Percentiles rank a stretch among this genome's conserved stretches.
Evolutionary conservation across 1,139 yeast genomes (phyloP).

Genomic region (Saccharomyces hybrid): DNA sequence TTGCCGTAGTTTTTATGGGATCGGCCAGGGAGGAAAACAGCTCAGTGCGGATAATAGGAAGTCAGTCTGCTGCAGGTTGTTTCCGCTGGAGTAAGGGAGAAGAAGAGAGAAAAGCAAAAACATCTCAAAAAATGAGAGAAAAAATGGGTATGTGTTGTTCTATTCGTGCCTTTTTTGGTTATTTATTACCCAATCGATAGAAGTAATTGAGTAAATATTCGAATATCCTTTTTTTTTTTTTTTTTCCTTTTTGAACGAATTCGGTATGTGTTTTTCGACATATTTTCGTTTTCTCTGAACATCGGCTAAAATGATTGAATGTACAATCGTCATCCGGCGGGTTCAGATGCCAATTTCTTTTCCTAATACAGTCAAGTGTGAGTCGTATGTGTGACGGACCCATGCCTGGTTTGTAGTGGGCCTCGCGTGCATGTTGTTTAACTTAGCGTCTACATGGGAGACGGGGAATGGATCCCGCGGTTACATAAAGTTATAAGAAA

Average conservation of each 20-base stretch:
- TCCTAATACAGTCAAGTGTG: not conserved
- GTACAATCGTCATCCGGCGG: not conserved
- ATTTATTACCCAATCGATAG: not conserved
- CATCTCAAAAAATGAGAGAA: not conserved
- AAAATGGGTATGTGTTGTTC: not conserved
- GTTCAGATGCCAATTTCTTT: not conserved
- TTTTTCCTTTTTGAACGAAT: not conserved
- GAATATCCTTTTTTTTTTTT: not conserved
- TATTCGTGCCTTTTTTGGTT: not conserved
- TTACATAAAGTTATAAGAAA: too few relatives aligned
- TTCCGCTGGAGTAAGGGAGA: not conserved
- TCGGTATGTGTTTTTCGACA: conserved; percentile 1
- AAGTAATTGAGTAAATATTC: not conserved
- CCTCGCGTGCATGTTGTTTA: too few relatives aligned
- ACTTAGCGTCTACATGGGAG: too few relatives aligned
- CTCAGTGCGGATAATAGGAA: not conserved
- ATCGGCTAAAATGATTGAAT: not conserved
- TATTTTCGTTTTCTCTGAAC: not conserved
- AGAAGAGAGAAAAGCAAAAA: not conserved
- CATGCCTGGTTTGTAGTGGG: not conserved
- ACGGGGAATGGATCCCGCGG: too few relatives aligned
- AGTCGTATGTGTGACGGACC: too few relatives aligned
- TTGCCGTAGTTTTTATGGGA: not conserved
- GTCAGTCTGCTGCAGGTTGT: not conserved
- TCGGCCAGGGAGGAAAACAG: not conserved